phyloP scores from a whole-genome alignment of 2,329 filamentous ascomycete genomes.

The Sarocladiaceae sp. region DNA sequence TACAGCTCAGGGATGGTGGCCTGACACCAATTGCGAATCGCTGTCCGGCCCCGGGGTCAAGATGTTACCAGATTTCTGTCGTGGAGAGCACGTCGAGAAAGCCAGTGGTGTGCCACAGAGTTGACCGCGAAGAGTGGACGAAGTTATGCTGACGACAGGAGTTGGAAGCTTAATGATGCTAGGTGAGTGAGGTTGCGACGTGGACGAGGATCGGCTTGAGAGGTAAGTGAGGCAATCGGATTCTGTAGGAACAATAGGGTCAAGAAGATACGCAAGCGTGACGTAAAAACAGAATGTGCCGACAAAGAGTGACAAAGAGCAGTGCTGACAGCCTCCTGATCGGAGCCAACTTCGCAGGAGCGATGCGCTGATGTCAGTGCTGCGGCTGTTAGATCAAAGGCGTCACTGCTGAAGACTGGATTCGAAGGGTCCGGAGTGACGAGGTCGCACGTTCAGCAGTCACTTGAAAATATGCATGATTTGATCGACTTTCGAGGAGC shows the following conservation, averaged over 20 bases:
- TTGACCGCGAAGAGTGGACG: background rate
- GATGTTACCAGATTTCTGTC: too few species aligned
- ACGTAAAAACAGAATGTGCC: background rate
- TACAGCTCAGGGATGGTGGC: background rate
- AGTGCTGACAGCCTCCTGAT: background rate
- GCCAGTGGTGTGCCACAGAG: too few species aligned
- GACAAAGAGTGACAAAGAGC: background rate
- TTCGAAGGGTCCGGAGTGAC: too few species aligned
- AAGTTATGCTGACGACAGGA: background rate
- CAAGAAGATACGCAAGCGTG: background rate
- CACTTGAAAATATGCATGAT: background rate
- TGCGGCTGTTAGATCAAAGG: too few species aligned
- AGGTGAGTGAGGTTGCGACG: too few species aligned
- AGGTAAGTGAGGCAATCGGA: too few species aligned
- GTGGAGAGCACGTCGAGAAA: too few species aligned
- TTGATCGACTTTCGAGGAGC: background rate
- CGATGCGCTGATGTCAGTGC: too few species aligned
- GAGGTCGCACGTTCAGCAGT: background rate
- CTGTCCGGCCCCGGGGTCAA: too few species aligned
- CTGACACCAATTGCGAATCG: too few species aligned
- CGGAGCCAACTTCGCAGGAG: background rate
- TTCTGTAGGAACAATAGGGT: background rate
- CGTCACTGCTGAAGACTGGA: too few species aligned
- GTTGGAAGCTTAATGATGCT: background rate
- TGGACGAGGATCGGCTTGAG: too few species aligned